Evolutionary conservation across 108 stramenopile species (phyloP).

Genomic region (Fragilaria radians): DNA sequence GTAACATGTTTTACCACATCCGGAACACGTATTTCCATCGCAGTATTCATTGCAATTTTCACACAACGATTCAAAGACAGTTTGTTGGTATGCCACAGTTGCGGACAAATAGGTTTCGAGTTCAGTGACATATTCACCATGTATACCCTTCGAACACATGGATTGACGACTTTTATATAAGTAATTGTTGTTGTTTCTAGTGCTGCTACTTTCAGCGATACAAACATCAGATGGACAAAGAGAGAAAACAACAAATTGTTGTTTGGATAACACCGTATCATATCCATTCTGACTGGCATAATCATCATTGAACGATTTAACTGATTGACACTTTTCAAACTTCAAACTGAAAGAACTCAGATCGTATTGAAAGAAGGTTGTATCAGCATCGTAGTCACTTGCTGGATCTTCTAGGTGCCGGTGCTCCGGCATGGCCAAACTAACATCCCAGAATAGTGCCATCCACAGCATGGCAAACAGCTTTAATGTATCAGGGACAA

Average conservation of each 20-base stretch:
- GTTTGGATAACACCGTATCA: constrained; percentile 38
- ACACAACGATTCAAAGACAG: constrained; percentile 54
- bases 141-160: constrained; percentile 43
- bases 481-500: no score
- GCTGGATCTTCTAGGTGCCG: no score
- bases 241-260: constrained; percentile 67
- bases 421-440: no score
- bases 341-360: constrained; percentile 55
- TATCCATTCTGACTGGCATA: constrained; percentile 33
- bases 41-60: constrained; percentile 60
- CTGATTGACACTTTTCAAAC: constrained; percentile 76
- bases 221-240: constrained; percentile 53
- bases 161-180: no score
- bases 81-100: constrained; percentile 39
- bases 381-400: no score
- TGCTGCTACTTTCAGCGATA: background rate
- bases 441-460: no score
- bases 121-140: constrained; percentile 65
- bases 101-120: constrained; percentile 51
- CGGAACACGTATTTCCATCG: constrained; percentile 17
- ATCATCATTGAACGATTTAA: constrained; percentile 53
- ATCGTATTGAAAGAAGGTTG: constrained; percentile 23
- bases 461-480: no score
- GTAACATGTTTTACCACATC: constrained; percentile 25
- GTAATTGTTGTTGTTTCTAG: no score